Conservation (phyloP, 306 rosid species). For the Vicia villosa region DNA sequence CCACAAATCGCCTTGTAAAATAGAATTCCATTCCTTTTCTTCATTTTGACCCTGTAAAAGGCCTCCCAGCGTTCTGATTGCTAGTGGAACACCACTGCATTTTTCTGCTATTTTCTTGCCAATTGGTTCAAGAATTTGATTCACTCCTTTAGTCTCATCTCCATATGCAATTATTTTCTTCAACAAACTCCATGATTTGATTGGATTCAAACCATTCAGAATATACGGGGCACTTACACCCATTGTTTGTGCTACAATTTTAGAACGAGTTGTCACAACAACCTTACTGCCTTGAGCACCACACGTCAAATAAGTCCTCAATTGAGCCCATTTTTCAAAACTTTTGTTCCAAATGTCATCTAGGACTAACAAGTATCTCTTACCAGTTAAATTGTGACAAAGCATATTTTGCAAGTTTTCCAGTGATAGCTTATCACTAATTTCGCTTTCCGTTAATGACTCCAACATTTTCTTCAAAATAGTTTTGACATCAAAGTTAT, state of each 20-base stretch:
- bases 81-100: too few relatives aligned
- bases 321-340: neutral
- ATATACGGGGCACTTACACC: neutral
- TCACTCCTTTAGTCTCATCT: neutral
- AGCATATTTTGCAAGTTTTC: neutral
- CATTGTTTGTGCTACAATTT: neutral
- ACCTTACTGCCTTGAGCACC: too few relatives aligned
- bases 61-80: too few relatives aligned
- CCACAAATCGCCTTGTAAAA: too few relatives aligned
- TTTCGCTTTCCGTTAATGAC: neutral
- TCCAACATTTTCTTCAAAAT: neutral
- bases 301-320: neutral
- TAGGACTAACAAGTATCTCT: neutral
- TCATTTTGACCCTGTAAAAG: too few relatives aligned
- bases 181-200: neutral
- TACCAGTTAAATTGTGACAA: neutral
- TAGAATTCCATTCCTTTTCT: too few relatives aligned
- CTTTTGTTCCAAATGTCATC: neutral
- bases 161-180: neutral
- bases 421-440: neutral
- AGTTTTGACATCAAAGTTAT: conserved; percentile 15
- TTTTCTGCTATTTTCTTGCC: too few relatives aligned
- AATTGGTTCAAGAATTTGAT: neutral
- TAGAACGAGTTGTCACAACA: neutral
- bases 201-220: neutral